Conservation (phyloP, 108 stramenopile genomes). For the Fistulifera pelliculosa region DNA sequence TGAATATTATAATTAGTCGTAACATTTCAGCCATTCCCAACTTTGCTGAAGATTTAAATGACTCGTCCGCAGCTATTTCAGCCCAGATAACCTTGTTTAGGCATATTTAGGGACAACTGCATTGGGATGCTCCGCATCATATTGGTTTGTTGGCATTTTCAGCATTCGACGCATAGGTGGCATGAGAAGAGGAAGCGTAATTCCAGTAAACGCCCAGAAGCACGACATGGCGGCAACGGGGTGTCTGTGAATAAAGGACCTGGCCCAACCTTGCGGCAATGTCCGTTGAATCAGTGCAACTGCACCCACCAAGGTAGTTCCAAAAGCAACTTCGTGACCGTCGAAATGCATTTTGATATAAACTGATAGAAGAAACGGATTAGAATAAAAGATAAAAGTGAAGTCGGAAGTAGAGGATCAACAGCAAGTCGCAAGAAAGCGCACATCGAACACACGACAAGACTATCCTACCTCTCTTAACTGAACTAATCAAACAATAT, state of each 20-base stretch:
- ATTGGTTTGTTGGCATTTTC: conserved; percentile 81
- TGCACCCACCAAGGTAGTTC: conserved; percentile 56
- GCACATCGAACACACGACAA: too few relatives aligned
- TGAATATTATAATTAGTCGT: too few relatives aligned
- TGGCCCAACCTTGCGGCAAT: conserved; percentile 72
- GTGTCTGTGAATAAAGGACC: conserved; percentile 67
- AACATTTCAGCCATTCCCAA: too few relatives aligned
- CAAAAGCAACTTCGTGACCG: conserved; percentile 75
- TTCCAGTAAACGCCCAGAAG: conserved; percentile 41
- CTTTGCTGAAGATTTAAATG: too few relatives aligned
- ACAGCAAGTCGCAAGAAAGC: too few relatives aligned
- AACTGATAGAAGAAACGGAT: too few relatives aligned
- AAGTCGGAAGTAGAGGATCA: too few relatives aligned
- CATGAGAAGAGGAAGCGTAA: conserved; percentile 57
- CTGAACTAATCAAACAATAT: too few relatives aligned
- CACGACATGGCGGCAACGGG: conserved; percentile 69
- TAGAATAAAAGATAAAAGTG: too few relatives aligned
- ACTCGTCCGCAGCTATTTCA: too few relatives aligned
- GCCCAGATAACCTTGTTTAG: too few relatives aligned
- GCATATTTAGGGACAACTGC: conserved; percentile 62
- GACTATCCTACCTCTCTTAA: too few relatives aligned
- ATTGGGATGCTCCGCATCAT: conserved; percentile 48
- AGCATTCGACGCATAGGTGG: conserved; percentile 65
- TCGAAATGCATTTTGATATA: conserved; percentile 30
- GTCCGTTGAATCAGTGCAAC: conserved; percentile 49